Evolutionary conservation across 2,329 filamentous ascomycete genomes (phyloP).

Genomic region (Alternaria solani): DNA sequence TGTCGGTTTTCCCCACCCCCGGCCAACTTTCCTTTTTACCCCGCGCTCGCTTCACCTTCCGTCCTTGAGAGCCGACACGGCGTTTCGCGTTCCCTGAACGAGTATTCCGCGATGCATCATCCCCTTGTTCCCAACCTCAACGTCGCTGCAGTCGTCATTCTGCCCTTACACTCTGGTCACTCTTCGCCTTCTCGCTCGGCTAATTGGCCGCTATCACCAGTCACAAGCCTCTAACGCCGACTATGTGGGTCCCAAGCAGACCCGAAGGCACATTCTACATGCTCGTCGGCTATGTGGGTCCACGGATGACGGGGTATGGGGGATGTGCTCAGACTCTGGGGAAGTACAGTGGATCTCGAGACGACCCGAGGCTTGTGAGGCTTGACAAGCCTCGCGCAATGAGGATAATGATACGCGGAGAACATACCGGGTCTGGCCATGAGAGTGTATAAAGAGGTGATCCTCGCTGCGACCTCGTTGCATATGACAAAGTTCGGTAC

Average conservation of each 20-base stretch:
- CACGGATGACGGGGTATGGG: slow-evolving; percentile 14
- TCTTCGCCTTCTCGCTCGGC: slow-evolving; percentile 10
- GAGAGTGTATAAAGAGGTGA: slow-evolving; percentile 19
- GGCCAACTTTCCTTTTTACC: slow-evolving; percentile 18
- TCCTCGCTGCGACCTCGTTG: slow-evolving; percentile 8
- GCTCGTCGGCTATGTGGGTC: slow-evolving; percentile 14
- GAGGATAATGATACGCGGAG: slow-evolving; percentile 21
- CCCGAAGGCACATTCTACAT: no score
- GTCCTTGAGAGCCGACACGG: slow-evolving; percentile 1
- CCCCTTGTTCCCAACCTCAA: slow-evolving; percentile 13
- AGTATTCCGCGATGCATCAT: slow-evolving; percentile 18
- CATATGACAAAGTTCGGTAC: slow-evolving; percentile 10
- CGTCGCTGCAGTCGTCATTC: slow-evolving; percentile 9
- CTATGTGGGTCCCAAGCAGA: slow-evolving; percentile 9
- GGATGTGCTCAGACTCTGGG: slow-evolving; percentile 7
- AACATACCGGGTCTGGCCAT: slow-evolving; percentile 12
- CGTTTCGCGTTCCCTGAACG: slow-evolving; percentile 13
- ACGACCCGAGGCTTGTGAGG: slow-evolving; percentile 8
- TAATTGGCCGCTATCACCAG: slow-evolving; percentile 14
- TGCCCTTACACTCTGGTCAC: neutral
- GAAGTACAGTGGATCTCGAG: slow-evolving; percentile 8
- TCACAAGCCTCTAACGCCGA: slow-evolving; percentile 1
- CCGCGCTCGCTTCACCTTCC: slow-evolving; percentile 22
- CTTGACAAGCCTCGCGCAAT: slow-evolving; percentile 1
- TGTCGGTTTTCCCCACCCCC: slow-evolving; percentile 16